A percentile compares a stretch with the other conserved stretches of the same genome.
Evolutionary conservation across 129 eudicot species (phyloP).

Genomic region (Escallonia herrerae): DNA sequence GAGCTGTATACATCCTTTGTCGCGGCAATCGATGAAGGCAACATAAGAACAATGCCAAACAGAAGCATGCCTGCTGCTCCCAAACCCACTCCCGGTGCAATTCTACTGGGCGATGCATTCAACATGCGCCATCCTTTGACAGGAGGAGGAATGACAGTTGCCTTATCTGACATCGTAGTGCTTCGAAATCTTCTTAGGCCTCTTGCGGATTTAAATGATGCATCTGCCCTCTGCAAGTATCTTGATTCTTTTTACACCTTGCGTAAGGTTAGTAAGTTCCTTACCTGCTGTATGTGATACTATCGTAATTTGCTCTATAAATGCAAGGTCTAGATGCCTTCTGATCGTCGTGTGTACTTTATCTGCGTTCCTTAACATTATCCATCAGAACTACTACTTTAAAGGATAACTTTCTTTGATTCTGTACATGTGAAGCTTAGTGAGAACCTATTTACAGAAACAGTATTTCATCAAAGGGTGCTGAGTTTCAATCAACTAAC

Average conservation of each 20-base stretch:
- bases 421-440: too few species aligned
- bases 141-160: constrained; percentile 90
- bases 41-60: constrained; percentile 51
- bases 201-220: constrained; percentile 30
- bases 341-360: too few species aligned
- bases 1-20: constrained; percentile 38
- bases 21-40: constrained; percentile 38
- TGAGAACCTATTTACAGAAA: too few species aligned
- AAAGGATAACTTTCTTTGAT: too few species aligned
- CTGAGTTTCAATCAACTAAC: too few species aligned
- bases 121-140: constrained; percentile 77
- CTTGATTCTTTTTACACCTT: constrained; percentile 60
- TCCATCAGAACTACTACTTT: too few species aligned
- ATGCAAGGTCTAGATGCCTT: too few species aligned
- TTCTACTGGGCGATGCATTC: constrained; percentile 65
- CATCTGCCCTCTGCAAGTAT: constrained; percentile 44
- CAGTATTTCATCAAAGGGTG: too few species aligned
- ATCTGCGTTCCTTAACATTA: too few species aligned
- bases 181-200: constrained; percentile 63
- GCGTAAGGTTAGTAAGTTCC: constrained; percentile 40
- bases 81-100: constrained; percentile 56
- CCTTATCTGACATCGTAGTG: constrained; percentile 55
- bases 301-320: too few species aligned
- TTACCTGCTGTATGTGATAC: too few species aligned
- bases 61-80: constrained; percentile 64